phyloP scores from a whole-genome alignment of 257 asterid species.

The Solanum pennellii region DNA sequence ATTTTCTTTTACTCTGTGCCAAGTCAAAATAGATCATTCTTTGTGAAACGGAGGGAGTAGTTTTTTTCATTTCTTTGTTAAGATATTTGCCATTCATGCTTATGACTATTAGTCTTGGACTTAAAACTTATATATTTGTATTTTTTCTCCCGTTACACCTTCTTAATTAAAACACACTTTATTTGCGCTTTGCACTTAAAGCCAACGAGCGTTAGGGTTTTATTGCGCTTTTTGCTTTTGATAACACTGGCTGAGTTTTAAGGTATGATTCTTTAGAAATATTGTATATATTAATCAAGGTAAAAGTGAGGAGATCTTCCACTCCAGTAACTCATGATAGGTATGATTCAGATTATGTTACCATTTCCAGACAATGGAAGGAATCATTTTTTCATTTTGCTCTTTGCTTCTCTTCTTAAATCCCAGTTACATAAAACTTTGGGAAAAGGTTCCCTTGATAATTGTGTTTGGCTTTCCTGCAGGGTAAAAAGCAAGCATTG shows the following conservation, averaged over 20 bases:
- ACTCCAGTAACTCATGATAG: not conserved
- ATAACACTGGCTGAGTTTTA: not conserved
- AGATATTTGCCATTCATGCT: not conserved
- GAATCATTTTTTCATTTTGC: not conserved
- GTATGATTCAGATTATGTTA: not conserved
- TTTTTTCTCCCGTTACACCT: not conserved
- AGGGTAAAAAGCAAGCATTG: conserved; percentile 86
- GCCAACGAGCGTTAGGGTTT: not conserved
- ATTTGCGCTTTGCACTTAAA: not conserved
- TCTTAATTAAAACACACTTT: not conserved
- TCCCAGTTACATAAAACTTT: not conserved
- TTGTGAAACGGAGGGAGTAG: not conserved
- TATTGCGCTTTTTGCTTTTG: not conserved
- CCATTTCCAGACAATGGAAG: not conserved
- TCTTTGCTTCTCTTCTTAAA: not conserved
- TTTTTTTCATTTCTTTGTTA: not conserved
- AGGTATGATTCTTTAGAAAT: not conserved
- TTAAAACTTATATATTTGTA: not conserved
- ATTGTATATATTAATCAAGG: not conserved
- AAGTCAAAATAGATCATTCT: too few relatives aligned
- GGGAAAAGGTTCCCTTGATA: not conserved
- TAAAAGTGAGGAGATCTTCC: not conserved
- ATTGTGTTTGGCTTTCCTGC: conserved; percentile 4
- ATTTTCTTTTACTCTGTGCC: too few relatives aligned
- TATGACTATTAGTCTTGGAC: not conserved